Evolutionary conservation across 2,329 filamentous ascomycete species (phyloP).

Genomic region (Aspergillus latus): DNA sequence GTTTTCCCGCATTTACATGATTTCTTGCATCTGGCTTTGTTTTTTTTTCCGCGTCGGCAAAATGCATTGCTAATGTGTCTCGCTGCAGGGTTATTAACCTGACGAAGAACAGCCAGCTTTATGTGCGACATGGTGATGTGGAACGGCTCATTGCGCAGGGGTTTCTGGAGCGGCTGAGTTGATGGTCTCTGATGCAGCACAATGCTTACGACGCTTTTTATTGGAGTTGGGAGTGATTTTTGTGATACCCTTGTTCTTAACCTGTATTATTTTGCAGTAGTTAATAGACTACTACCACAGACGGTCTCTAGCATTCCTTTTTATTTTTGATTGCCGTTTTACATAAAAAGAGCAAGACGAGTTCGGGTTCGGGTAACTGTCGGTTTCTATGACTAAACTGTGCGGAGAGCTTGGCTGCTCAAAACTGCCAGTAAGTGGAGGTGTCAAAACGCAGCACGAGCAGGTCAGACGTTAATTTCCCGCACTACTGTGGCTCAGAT

Average conservation of each 20-base stretch:
- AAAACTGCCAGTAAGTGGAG: background rate
- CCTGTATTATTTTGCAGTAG: background rate
- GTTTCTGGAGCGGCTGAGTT: slow-evolving; percentile 87
- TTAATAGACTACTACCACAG: background rate
- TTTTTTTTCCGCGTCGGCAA: background rate
- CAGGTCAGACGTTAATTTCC: background rate
- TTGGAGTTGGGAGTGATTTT: slow-evolving; percentile 13
- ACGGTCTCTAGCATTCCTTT: background rate
- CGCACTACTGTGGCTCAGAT: background rate
- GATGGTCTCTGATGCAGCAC: slow-evolving; percentile 36
- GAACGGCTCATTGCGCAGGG: slow-evolving; percentile 92
- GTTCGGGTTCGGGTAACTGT: background rate
- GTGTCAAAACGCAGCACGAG: background rate
- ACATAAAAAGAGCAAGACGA: background rate
- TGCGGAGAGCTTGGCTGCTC: background rate
- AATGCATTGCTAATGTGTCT: slow-evolving; percentile 15
- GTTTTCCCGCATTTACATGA: slow-evolving; percentile 32
- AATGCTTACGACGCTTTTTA: background rate
- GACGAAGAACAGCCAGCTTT: slow-evolving; percentile 98
- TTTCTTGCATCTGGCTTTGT: background rate
- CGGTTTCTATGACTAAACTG: background rate
- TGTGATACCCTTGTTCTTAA: slow-evolving; percentile 11
- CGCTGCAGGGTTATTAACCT: slow-evolving; percentile 78
- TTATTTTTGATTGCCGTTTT: background rate
- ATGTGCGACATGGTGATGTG: slow-evolving; percentile 92